Conservation (phyloP, 345 rosid species). For the Gossypium anomalum region DNA sequence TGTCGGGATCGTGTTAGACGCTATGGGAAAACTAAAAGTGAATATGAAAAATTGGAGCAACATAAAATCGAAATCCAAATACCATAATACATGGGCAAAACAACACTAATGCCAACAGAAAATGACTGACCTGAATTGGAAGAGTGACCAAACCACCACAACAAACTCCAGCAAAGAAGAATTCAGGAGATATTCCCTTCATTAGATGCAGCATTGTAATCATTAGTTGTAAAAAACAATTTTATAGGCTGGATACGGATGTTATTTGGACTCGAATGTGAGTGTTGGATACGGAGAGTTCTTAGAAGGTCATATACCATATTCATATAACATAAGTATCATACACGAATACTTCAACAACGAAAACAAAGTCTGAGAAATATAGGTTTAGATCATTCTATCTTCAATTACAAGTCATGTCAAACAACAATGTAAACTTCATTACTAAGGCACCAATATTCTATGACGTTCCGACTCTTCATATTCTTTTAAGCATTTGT, state of each 20-base stretch:
- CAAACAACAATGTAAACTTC: background rate
- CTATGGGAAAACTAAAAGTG: background rate
- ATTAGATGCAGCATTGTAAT: background rate
- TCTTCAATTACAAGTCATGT: too few relatives aligned
- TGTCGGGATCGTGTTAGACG: background rate
- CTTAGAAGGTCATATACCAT: too few relatives aligned
- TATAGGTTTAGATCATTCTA: too few relatives aligned
- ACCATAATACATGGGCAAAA: background rate
- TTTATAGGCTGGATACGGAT: background rate
- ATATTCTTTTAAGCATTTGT: too few relatives aligned
- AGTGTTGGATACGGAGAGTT: too few relatives aligned
- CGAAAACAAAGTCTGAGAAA: too few relatives aligned
- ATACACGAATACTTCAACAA: too few relatives aligned
- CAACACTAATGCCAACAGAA: background rate
- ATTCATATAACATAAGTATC: too few relatives aligned
- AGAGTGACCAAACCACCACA: slow-evolving; percentile 87
- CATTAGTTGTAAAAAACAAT: background rate
- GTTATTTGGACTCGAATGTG: too few relatives aligned
- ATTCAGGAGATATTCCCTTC: slow-evolving; percentile 84
- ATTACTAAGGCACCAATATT: background rate
- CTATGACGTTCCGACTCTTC: too few relatives aligned
- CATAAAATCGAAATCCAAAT: background rate
- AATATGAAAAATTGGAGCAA: background rate
- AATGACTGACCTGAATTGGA: slow-evolving; percentile 62
- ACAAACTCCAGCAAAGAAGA: slow-evolving; percentile 91